Evolutionary conservation across 805 yeast species (phyloP).

Genomic region (Kazachstania viticola): DNA sequence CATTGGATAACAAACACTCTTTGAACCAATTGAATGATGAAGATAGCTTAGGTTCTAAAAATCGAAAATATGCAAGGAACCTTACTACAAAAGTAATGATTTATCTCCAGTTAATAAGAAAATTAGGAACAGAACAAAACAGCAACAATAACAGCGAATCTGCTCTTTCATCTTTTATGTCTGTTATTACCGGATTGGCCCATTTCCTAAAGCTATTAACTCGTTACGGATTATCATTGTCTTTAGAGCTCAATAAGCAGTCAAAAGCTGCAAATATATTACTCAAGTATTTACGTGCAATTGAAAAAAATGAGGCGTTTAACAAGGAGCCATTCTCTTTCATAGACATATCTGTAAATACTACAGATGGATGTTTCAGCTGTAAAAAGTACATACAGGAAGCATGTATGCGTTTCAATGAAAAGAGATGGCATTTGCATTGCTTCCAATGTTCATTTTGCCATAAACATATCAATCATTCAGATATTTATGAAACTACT

Average conservation of each 20-base stretch:
- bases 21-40: background rate
- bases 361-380: conserved; percentile 64
- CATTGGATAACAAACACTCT: background rate
- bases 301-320: conserved; percentile 35
- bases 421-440: conserved; percentile 68
- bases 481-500: conserved; percentile 36
- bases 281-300: conserved; percentile 47
- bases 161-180: conserved; percentile 49
- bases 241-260: conserved; percentile 54
- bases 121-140: conserved; percentile 31
- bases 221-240: conserved; percentile 65
- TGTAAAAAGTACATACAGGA: conserved; percentile 79
- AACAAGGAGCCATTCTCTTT: conserved; percentile 27
- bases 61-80: conserved; percentile 38
- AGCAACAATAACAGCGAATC: conserved; percentile 13
- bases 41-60: background rate
- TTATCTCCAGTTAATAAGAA: conserved; percentile 72
- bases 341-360: conserved; percentile 40
- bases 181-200: conserved; percentile 82
- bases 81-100: conserved; percentile 84
- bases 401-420: conserved; percentile 51
- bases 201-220: conserved; percentile 82
- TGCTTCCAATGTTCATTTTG: conserved; percentile 67
- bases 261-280: conserved; percentile 49
- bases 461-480: conserved; percentile 28